Evolutionary conservation across 768 basidiomycete genomes (phyloP).

Genomic region (Russula virescens): DNA sequence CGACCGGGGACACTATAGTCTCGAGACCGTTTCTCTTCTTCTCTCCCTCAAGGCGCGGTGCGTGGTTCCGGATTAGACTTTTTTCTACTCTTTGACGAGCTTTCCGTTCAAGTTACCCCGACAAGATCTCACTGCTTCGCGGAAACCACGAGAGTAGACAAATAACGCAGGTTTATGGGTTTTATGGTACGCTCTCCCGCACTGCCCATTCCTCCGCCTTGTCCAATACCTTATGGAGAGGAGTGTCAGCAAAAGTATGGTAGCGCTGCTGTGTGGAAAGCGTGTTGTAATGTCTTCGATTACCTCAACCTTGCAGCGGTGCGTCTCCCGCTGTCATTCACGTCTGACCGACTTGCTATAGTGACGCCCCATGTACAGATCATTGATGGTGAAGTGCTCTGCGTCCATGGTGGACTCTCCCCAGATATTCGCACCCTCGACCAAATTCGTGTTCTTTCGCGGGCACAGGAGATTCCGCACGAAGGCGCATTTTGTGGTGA

Average conservation of each 20-base stretch:
- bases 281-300: conserved; percentile 95
- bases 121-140: conserved; percentile 83
- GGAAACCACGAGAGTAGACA: conserved; percentile 97
- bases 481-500: conserved; percentile 95
- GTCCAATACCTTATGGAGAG: conserved; percentile 41
- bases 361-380: conserved; percentile 47
- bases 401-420: conserved; percentile 94
- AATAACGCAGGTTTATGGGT: conserved; percentile 98
- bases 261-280: conserved; percentile 92
- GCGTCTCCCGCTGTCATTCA: conserved; percentile 28
- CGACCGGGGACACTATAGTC: conserved; percentile 91
- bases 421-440: conserved; percentile 94
- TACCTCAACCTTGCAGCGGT: conserved; percentile 93
- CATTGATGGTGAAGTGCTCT: conserved; percentile 87
- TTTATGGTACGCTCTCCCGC: conserved; percentile 63
- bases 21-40: conserved; percentile 89
- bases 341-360: not conserved
- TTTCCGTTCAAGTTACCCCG: conserved; percentile 64
- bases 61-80: conserved; percentile 15
- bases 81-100: not conserved
- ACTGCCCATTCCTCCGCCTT: not conserved
- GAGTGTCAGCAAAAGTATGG: conserved; percentile 99
- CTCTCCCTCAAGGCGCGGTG: conserved; percentile 87
- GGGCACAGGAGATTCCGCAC: conserved; percentile 97
- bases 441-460: conserved; percentile 85